phyloP scores from a whole-genome alignment of 352 stramenopile genomes.

The Globisporangium cystogenes region DNA sequence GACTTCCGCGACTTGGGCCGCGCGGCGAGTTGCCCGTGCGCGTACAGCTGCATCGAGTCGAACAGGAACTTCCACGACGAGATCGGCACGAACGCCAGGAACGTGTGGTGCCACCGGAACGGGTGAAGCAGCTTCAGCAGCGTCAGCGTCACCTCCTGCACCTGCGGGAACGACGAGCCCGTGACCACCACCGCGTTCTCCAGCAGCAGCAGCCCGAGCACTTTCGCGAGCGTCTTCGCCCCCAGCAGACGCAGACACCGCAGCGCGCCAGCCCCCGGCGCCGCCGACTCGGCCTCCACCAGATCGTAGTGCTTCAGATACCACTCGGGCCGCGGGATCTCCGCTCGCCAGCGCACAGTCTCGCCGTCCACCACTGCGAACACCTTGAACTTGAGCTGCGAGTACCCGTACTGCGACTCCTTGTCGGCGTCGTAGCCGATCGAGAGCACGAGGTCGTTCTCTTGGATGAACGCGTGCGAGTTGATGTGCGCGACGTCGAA shows the following conservation, averaged over 20 bases:
- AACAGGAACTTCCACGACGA: constrained; percentile 67
- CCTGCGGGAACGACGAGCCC: constrained; percentile 59
- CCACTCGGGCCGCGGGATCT: constrained; percentile 72
- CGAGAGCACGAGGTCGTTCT: constrained; percentile 56
- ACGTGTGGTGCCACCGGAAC: constrained; percentile 81
- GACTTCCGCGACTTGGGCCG: constrained; percentile 54
- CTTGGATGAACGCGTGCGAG: constrained; percentile 67
- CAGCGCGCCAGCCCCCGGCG: constrained; percentile 32
- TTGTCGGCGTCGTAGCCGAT: constrained; percentile 43
- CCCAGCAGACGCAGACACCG: constrained; percentile 59
- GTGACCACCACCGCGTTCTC: constrained; percentile 76
- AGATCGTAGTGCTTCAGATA: constrained; percentile 61
- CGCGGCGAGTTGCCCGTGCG: constrained; percentile 39
- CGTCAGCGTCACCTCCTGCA: constrained; percentile 70
- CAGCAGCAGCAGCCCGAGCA: constrained; percentile 60
- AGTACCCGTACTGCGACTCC: constrained; percentile 8
- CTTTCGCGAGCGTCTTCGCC: constrained; percentile 64
- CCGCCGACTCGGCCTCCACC: constrained; percentile 37
- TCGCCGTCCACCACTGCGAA: constrained; percentile 47
- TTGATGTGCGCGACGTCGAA: constrained; percentile 80
- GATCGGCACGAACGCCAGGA: constrained; percentile 69
- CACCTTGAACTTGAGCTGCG: constrained; percentile 58
- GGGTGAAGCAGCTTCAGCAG: constrained; percentile 67
- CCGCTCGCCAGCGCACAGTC: constrained; percentile 47
- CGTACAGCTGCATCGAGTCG: constrained; percentile 52